Percentiles rank a stretch among this genome's conserved stretches.
phyloP scores from a whole-genome alignment of 139 green algal species.

The Closterium sp. region DNA sequence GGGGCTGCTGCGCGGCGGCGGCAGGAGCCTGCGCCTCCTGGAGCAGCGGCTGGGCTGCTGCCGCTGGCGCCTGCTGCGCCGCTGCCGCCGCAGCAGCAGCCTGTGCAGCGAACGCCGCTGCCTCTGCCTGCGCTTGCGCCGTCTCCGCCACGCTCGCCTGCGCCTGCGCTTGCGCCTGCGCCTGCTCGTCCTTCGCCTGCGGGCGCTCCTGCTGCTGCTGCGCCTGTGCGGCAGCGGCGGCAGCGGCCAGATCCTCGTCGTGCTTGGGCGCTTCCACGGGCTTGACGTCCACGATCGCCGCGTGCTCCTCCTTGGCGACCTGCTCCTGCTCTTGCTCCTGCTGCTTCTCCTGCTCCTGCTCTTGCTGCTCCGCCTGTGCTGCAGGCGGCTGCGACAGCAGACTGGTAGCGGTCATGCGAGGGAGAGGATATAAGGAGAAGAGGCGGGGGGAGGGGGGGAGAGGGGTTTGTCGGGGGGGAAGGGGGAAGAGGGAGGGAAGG shows the following conservation, averaged over 20 bases:
- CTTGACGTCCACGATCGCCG: background rate
- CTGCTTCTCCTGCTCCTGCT: background rate
- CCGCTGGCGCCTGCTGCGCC: background rate
- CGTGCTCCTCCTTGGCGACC: background rate
- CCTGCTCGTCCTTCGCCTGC: background rate
- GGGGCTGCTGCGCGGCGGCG: background rate
- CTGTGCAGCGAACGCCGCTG: background rate
- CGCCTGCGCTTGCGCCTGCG: background rate
- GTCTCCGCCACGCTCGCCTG: background rate
- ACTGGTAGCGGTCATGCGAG: background rate
- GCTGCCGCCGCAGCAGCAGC: background rate
- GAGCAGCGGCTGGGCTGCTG: background rate
- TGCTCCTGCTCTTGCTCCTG: background rate
- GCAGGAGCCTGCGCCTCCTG: conserved; percentile 4
- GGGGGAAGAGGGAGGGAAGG: background rate
- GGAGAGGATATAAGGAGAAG: background rate
- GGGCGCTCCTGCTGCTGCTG: background rate
- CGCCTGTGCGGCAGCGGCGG: background rate
- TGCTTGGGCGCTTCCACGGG: background rate
- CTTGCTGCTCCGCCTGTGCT: background rate
- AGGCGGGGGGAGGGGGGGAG: background rate
- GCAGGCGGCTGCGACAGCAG: background rate
- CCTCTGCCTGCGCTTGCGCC: background rate
- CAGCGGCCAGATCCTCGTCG: background rate
- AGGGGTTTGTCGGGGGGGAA: background rate